A percentile compares a stretch with the other conserved stretches of the same genome.
These are phyloP conservation scores for Alternaria angustiovoidea DNA, from an alignment of 2,329 filamentous ascomycete species.

Conservation along the genomic window DNA sequence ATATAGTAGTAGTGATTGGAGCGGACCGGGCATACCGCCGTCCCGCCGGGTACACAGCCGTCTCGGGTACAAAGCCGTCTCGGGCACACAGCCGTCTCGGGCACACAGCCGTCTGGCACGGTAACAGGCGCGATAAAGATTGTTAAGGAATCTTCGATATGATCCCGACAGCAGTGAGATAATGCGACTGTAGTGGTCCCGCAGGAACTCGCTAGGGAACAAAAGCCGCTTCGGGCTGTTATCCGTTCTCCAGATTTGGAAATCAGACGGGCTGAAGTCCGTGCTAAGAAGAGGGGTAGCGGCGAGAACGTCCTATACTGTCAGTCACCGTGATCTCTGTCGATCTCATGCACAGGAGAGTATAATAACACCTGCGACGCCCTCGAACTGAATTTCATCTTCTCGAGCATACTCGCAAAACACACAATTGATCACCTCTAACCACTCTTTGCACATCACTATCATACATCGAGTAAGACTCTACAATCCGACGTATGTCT, in stretches of 20 bases:
- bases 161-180: conserved; percentile 22
- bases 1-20: too few species aligned
- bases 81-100: too few species aligned
- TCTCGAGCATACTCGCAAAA: neutral
- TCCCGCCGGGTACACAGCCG: too few species aligned
- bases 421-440: neutral
- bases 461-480: neutral
- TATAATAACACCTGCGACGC: conserved; percentile 33
- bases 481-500: neutral
- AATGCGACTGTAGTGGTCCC: conserved; percentile 20
- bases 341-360: conserved; percentile 17
- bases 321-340: conserved; percentile 32
- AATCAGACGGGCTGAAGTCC: conserved; percentile 40
- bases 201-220: conserved; percentile 21
- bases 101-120: neutral
- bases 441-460: neutral
- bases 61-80: too few species aligned
- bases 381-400: conserved; percentile 17
- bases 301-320: conserved; percentile 31
- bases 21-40: too few species aligned
- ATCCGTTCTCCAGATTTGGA: conserved; percentile 38
- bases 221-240: conserved; percentile 27
- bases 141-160: conserved; percentile 16
- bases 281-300: conserved; percentile 38
- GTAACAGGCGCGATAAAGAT: conserved; percentile 10